Evolutionary conservation across 495 filamentous ascomycete species (phyloP), one percentile per base, ranked within the genome.

Genomic region (Tuber aestivum): DNA sequence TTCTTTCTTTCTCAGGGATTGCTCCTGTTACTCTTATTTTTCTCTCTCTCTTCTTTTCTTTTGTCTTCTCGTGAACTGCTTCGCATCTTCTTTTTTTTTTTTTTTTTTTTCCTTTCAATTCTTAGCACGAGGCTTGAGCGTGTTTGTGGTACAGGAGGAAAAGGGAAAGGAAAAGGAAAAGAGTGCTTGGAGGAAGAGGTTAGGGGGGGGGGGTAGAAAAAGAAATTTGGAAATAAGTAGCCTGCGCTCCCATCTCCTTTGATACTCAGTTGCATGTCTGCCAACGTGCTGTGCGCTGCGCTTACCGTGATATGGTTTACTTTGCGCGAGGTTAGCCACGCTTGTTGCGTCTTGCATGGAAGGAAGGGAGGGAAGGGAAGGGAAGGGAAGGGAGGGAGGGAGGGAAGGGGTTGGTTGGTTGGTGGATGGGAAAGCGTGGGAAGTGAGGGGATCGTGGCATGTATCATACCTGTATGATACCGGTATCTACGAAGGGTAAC

Each of bases 401-500:
- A 61, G 50, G 9, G 23, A 10, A 5, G 48, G n/a, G 2, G 9
- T 56, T 56, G 21, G 48, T 56, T 21, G 48, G n/a, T 56, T 56
- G 12, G 50, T 32, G 50, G 50, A 32, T 16, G 48, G 48, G 48
- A 10, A 32, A 32, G 50, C 8, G 16, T 61, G 50, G n/a, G 50
- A 61, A 61, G 50, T 61, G 50, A 61, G n/a, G 50, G 50, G 50
- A 61, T n/a, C 50, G 32, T 61, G 56, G 56, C n/a, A 65, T 32
- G n/a, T 56, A n/a, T n/a, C n/a, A n/a, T n/a, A n/a, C n/a, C n/a
- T n/a, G n/a, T n/a, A n/a, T n/a, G n/a, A n/a, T n/a, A n/a, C n/a
- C n/a, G n/a, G n/a, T n/a, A n/a, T n/a, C n/a, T n/a, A 56, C n/a
- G 72, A 48, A 65, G 56, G 76, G 76, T 76, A 79, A 79, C 76